These are phyloP conservation scores for Zangia roseola DNA, from an alignment of 768 basidiomycete genomes.

Conservation along the genomic window DNA sequence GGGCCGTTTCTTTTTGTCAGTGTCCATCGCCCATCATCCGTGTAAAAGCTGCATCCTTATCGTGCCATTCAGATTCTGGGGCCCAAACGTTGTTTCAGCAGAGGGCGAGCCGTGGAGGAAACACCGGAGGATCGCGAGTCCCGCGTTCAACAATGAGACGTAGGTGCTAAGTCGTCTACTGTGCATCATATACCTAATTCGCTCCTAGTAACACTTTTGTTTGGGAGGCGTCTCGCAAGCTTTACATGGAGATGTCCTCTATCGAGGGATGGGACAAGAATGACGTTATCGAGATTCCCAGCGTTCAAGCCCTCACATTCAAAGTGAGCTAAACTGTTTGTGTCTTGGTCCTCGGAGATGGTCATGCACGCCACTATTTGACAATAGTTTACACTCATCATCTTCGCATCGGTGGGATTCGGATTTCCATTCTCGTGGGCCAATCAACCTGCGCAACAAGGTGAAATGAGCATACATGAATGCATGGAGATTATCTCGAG, in stretches of 20 bases:
- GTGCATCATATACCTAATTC: background rate
- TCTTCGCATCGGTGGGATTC: conserved; percentile 25
- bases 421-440: conserved; percentile 24
- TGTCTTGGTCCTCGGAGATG: background rate
- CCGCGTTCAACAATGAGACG: conserved; percentile 26
- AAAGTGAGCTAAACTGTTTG: conserved; percentile 12
- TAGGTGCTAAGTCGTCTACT: conserved; percentile 4
- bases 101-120: conserved; percentile 20
- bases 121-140: conserved; percentile 18
- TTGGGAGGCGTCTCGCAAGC: conserved; percentile 17
- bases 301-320: conserved; percentile 14
- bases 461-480: conserved; percentile 21
- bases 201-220: conserved; percentile 19
- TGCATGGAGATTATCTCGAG: conserved; percentile 16
- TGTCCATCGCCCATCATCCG: background rate
- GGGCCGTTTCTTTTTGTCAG: conserved; percentile 17
- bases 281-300: conserved; percentile 13
- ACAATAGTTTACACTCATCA: conserved; percentile 19
- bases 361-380: background rate
- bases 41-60: background rate
- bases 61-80: conserved; percentile 13
- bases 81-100: conserved; percentile 14
- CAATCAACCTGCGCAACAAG: conserved; percentile 11
- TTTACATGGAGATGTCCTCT: conserved; percentile 20
- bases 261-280: conserved; percentile 19